A percentile compares a stretch with the other conserved stretches of the same genome.
Conservation (phyloP, 2,329 filamentous ascomycete genomes). For the Trichoderma sp. region DNA sequence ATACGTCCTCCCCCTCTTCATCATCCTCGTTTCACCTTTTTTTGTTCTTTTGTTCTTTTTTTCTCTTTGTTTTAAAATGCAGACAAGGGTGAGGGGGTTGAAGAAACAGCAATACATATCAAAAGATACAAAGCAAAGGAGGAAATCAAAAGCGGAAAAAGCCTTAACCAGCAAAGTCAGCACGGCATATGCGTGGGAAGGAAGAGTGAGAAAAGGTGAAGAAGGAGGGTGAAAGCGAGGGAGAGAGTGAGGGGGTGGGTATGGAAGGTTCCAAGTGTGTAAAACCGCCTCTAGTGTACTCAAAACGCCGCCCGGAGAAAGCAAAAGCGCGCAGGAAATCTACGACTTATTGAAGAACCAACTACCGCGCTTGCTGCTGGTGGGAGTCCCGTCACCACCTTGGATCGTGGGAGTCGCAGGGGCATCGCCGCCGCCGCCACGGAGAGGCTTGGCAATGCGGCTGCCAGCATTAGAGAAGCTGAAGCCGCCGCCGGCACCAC, state of each 20-base stretch:
- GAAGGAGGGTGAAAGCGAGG: background rate
- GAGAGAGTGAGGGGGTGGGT: background rate
- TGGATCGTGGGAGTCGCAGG: conserved; percentile 55
- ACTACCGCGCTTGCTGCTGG: conserved; percentile 63
- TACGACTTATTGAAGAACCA: conserved; percentile 71
- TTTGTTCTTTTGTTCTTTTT: background rate
- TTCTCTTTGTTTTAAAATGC: conserved; percentile 18
- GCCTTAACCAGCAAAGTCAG: conserved; percentile 22
- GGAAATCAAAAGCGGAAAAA: conserved; percentile 22
- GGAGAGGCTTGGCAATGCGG: conserved; percentile 67
- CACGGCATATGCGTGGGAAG: conserved; percentile 7
- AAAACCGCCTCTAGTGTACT: conserved; percentile 21
- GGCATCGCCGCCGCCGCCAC: conserved; percentile 55
- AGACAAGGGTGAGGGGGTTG: conserved; percentile 7
- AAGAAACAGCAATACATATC: conserved; percentile 6
- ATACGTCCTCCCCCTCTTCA: background rate
- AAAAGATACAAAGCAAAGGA: conserved; percentile 21
- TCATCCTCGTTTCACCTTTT: conserved; percentile 12
- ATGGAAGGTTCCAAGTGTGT: conserved; percentile 21
- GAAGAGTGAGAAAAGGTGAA: conserved; percentile 18
- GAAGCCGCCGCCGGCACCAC: conserved; percentile 66
- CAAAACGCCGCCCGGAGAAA: conserved; percentile 29
- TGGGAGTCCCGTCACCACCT: conserved; percentile 56
- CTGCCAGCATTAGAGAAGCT: conserved; percentile 65
- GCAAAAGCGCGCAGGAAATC: conserved; percentile 21